phyloP scores from a whole-genome alignment of 768 basidiomycete species.

The Ramaria rubella region DNA sequence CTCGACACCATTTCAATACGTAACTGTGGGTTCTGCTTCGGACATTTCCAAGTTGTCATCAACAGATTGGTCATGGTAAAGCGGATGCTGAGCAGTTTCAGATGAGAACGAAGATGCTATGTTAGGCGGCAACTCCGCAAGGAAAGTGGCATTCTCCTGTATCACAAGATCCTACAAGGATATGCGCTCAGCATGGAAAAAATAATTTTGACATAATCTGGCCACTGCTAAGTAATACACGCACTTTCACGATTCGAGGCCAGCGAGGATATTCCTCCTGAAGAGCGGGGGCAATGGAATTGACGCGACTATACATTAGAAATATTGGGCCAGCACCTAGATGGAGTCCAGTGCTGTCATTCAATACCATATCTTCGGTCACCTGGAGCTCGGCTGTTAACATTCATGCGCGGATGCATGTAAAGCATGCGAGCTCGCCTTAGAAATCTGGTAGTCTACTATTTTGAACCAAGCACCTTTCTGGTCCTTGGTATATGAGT shows the following conservation, averaged over 20 bases:
- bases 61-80: too few species aligned
- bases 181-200: too few species aligned
- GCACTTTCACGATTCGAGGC: not conserved
- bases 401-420: not conserved
- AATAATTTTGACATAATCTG: not conserved
- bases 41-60: too few species aligned
- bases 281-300: not conserved
- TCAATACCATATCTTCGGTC: conserved; percentile 59
- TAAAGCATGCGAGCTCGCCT: conserved; percentile 35
- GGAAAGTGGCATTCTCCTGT: not conserved
- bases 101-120: not conserved
- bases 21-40: too few species aligned
- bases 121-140: not conserved
- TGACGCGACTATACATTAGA: conserved; percentile 53
- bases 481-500: conserved; percentile 64
- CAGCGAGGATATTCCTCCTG: not conserved
- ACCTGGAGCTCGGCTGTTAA: conserved; percentile 38
- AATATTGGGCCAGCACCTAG: conserved; percentile 73
- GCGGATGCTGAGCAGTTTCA: too few species aligned
- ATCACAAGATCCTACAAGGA: conserved; percentile 4
- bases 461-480: conserved; percentile 77
- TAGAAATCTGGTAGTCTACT: conserved; percentile 58
- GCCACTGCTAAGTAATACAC: not conserved
- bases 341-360: conserved; percentile 65
- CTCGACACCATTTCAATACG: too few species aligned